phyloP scores from a whole-genome alignment of 805 yeast species.

The Cyberlindnera nakhonratchasimensis region DNA sequence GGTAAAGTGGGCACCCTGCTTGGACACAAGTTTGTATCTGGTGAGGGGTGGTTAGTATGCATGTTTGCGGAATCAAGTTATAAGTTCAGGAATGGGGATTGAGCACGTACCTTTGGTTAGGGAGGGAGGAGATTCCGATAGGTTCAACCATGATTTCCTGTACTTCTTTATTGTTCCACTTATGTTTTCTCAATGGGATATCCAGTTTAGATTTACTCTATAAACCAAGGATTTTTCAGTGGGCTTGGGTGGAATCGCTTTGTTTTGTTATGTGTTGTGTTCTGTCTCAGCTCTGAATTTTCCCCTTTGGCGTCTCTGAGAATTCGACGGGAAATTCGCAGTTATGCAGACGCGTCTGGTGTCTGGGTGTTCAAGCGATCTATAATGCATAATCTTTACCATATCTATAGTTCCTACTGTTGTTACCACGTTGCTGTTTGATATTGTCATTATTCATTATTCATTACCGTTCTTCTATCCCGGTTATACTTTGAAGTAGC shows the following conservation, averaged over 20 bases:
- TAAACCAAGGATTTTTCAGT: no score
- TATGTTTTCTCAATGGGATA: no score
- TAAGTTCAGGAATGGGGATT: not conserved
- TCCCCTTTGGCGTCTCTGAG: not conserved
- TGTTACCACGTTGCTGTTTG: no score
- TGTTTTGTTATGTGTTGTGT: not conserved
- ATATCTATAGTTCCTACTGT: not conserved
- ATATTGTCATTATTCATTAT: no score
- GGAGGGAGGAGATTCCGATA: constrained; percentile 29
- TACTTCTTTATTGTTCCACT: not conserved
- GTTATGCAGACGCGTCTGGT: constrained; percentile 5
- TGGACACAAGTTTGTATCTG: constrained; percentile 71
- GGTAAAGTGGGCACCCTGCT: constrained; percentile 73
- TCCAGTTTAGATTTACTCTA: no score
- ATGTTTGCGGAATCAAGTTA: no score
- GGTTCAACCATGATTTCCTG: constrained; percentile 24
- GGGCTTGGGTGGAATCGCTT: no score
- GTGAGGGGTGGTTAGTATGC: no score
- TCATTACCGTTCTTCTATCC: no score
- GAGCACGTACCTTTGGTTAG: constrained; percentile 29
- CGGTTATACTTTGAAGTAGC: constrained; percentile 6
- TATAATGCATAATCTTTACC: no score
- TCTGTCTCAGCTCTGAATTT: constrained; percentile 16
- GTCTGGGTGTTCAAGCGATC: constrained; percentile 4
- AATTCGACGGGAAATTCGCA: not conserved